Evolutionary conservation across 2,329 filamentous ascomycete species (phyloP), one percentile per base, ranked within the genome.

Genomic region (Harringtonia aguacate): DNA sequence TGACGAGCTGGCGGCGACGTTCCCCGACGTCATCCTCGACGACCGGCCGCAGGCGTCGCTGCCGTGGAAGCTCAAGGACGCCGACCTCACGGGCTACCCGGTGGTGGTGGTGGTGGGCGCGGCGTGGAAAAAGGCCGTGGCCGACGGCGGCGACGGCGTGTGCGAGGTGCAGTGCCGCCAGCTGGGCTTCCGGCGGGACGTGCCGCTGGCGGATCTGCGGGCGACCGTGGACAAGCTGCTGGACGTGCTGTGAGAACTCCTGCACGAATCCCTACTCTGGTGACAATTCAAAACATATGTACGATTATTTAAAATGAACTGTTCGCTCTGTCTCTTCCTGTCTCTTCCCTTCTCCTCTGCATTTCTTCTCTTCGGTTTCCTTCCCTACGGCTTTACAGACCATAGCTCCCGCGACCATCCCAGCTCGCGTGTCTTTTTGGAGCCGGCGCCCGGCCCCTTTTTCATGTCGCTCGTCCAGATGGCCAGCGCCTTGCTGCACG

Each of bases 11-110:
- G 58, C 57, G 2, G 49, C 45, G 20, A 43, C 29, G 24, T n/a
- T 20, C 3, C 48, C 84, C 7, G 87, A 94, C 56, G 67, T 74
- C 3, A 69, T 87, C 3, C 62, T 94, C 1, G 88, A 94, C 59
- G 88, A 95, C 61, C 88, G 94, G 58, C 58, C 67, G 12, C 73
- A 77, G 13, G 51, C 45, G 52, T 67, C 73, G 2, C 69, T 95
- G 48, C 75, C 78, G 4, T 95, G 86, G 86, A 97, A 94, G 61
- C 68, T 97, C 57, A 79, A 78, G 31, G 92, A 98, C 63, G 92
- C 90, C 1, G 89, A 97, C 60, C 59, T 92, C 46, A 77, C 90
- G 44, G 92, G 92, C 4, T 95, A 94, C 59, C 90, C 90, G 0
- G 70, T 97, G 13, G 70, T 90, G 9, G 69, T 95, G 13, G 72